Conservation (phyloP, 169 alveolate species). For the Perkinsus marinus region DNA sequence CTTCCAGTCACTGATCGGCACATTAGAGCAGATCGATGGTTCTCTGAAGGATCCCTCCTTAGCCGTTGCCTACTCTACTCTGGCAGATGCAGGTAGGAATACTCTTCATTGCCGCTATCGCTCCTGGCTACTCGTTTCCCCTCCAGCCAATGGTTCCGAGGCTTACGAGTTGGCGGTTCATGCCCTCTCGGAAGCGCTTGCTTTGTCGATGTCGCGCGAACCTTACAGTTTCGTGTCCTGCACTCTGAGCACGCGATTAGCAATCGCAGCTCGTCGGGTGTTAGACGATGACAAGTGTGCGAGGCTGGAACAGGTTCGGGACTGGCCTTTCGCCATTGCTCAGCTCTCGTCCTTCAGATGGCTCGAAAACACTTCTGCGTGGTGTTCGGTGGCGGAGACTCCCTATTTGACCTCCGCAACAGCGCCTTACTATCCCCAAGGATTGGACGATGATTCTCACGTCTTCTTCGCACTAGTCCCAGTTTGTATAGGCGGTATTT, state of each 20-base stretch:
- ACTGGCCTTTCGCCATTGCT: not conserved
- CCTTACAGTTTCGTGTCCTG: not conserved
- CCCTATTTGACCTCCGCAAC: not conserved
- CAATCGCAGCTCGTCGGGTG: not conserved
- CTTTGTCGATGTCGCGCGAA: not conserved
- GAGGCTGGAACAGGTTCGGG: not conserved
- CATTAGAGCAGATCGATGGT: not conserved
- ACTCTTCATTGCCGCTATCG: not conserved
- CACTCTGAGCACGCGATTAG: not conserved
- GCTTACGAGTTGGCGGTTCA: not conserved
- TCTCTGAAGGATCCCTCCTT: not conserved
- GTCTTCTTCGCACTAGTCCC: not conserved
- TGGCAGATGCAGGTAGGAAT: not conserved
- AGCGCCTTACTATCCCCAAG: not conserved
- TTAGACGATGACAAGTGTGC: not conserved
- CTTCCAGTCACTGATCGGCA: not conserved
- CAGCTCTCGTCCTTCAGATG: not conserved
- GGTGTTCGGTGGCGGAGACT: not conserved
- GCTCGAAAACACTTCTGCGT: not conserved
- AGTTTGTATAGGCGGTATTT: no score
- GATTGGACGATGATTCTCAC: not conserved
- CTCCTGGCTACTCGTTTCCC: not conserved
- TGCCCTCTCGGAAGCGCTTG: not conserved
- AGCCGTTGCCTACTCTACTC: not conserved
- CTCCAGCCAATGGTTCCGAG: not conserved